Conservation (phyloP, 176 grass and related monocot genomes). For the Ensete ventricosum region DNA sequence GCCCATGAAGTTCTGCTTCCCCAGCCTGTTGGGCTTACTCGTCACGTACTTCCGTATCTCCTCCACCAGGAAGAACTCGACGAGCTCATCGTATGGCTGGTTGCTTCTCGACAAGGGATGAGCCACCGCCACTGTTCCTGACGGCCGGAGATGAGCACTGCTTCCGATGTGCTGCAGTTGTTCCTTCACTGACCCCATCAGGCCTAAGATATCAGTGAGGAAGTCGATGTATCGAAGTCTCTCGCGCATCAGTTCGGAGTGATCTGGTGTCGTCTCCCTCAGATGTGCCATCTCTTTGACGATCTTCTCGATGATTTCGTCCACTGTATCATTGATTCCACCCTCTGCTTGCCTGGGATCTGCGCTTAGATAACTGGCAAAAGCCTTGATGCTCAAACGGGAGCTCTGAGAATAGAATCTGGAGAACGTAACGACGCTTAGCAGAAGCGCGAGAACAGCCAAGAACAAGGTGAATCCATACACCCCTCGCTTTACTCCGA, state of each 20-base stretch:
- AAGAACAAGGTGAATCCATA: slow-evolving; percentile 28
- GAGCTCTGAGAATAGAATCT: slow-evolving; percentile 25
- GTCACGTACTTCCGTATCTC: slow-evolving; percentile 36
- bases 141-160: not conserved
- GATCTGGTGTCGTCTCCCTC: not conserved
- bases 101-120: slow-evolving; percentile 22
- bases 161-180: not conserved
- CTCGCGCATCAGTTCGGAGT: slow-evolving; percentile 19
- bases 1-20: slow-evolving; percentile 42
- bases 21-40: slow-evolving; percentile 35
- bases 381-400: slow-evolving; percentile 11
- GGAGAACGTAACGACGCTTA: slow-evolving; percentile 21
- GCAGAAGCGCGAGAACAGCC: slow-evolving; percentile 17
- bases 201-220: slow-evolving; percentile 26
- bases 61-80: slow-evolving; percentile 37
- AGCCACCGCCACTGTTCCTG: not conserved
- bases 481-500: slow-evolving; percentile 18
- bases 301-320: slow-evolving; percentile 18
- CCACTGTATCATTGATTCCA: slow-evolving; percentile 7
- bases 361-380: not conserved
- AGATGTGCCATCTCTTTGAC: slow-evolving; percentile 22
- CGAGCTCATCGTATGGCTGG: slow-evolving; percentile 16
- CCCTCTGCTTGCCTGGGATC: not conserved
- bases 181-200: slow-evolving; percentile 13
- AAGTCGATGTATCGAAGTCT: slow-evolving; percentile 19